Percentiles rank a stretch among this genome's conserved stretches.
Conservation (phyloP, 176 grass and related monocot genomes). For the Rhynchospora breviuscula region DNA sequence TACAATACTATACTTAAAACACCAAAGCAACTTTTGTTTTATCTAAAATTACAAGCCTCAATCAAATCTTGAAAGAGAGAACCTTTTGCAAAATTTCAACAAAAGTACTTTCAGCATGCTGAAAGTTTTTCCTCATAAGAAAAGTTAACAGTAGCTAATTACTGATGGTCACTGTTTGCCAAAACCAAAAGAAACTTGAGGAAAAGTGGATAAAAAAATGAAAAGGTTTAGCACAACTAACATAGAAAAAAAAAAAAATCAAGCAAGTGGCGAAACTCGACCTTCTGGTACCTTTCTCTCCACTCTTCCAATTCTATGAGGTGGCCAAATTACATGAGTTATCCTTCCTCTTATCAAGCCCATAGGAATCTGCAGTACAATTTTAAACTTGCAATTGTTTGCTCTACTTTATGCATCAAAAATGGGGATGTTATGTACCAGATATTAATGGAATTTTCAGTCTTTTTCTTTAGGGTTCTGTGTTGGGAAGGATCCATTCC, state of each 20-base stretch:
- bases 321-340: constrained; percentile 63
- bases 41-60: too few relatives aligned
- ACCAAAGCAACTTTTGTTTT: too few relatives aligned
- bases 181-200: background rate
- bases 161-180: background rate
- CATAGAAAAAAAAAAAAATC: background rate
- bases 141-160: background rate
- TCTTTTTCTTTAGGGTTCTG: background rate
- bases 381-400: constrained; percentile 2
- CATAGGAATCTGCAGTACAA: constrained; percentile 51
- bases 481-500: background rate
- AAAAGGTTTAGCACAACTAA: constrained; percentile 14
- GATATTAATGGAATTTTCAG: background rate
- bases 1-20: too few relatives aligned
- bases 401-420: background rate
- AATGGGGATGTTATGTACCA: background rate
- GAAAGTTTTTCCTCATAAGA: background rate
- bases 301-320: constrained; percentile 46
- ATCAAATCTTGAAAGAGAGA: too few relatives aligned
- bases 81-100: background rate
- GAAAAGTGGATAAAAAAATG: background rate
- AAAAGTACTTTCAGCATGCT: background rate
- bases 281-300: constrained; percentile 48
- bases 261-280: constrained; percentile 31
- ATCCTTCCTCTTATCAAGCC: constrained; percentile 54